Evolutionary conservation across 2,329 filamentous ascomycete species (phyloP).

Genomic region (Amauroascus niger): DNA sequence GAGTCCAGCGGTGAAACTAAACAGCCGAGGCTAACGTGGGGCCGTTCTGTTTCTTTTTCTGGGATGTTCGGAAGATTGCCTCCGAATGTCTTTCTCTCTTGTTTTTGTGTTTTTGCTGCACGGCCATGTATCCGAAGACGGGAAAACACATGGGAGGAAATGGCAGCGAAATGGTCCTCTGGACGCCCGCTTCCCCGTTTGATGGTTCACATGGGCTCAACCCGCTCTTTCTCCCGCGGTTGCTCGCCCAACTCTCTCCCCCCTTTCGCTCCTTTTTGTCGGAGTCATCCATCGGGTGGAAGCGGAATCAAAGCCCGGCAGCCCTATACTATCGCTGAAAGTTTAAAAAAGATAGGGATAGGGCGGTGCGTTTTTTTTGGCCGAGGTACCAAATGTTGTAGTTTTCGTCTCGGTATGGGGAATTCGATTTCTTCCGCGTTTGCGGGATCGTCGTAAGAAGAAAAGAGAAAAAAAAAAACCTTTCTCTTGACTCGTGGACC

Average conservation of each 20-base stretch:
- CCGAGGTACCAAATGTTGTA: not conserved
- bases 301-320: not conserved
- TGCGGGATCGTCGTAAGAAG: too few species aligned
- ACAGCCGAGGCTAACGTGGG: not conserved
- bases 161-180: too few species aligned
- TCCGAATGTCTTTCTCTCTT: not conserved
- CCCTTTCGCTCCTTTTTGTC: not conserved
- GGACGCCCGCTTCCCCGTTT: too few species aligned
- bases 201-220: not conserved
- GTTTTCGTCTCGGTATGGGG: too few species aligned
- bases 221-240: not conserved
- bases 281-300: constrained; percentile 5
- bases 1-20: not conserved
- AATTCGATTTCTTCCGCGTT: too few species aligned
- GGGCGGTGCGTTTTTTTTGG: not conserved
- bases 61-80: not conserved
- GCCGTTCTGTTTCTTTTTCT: too few species aligned
- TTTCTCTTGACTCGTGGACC: too few species aligned
- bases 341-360: not conserved
- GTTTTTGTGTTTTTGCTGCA: not conserved
- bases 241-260: not conserved
- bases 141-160: too few species aligned
- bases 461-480: too few species aligned
- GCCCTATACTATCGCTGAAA: not conserved
- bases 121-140: too few species aligned